Evolutionary conservation across 2,329 filamentous ascomycete species (phyloP).

Genomic region (Penicillium sp.): DNA sequence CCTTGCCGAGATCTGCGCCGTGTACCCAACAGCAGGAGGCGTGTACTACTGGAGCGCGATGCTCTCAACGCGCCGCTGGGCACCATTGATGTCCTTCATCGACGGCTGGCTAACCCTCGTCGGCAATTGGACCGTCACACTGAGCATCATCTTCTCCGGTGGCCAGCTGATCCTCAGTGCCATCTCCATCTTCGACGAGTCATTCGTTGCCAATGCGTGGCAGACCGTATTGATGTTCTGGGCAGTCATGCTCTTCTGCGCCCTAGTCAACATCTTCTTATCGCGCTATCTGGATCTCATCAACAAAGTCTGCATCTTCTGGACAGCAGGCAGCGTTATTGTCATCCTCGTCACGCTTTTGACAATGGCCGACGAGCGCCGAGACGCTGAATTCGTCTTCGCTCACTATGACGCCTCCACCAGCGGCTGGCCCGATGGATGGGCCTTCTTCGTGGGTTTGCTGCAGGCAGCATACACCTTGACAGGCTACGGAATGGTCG

Average conservation of each 20-base stretch:
- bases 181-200: conserved; percentile 67
- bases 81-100: conserved; percentile 65
- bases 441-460: conserved; percentile 70
- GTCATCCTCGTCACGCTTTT: conserved; percentile 66
- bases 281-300: conserved; percentile 63
- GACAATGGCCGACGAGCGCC: conserved; percentile 56
- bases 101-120: conserved; percentile 71
- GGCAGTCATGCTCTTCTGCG: conserved; percentile 66
- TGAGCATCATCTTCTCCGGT: conserved; percentile 69
- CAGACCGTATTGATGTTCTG: conserved; percentile 71
- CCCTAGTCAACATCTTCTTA: conserved; percentile 63
- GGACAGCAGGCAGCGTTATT: conserved; percentile 64
- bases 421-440: conserved; percentile 66
- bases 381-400: conserved; percentile 64
- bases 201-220: conserved; percentile 65
- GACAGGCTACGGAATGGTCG: conserved; percentile 66
- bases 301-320: conserved; percentile 71
- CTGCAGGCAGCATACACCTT: conserved; percentile 57
- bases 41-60: conserved; percentile 72
- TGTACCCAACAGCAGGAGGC: conserved; percentile 65
- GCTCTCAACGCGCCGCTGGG: conserved; percentile 63
- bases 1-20: conserved; percentile 66
- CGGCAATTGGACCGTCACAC: conserved; percentile 68
- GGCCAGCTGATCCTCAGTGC: conserved; percentile 66
- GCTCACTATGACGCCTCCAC: conserved; percentile 63